Evolutionary conservation across 1,284 basidiomycete genomes (phyloP).

Genomic region (Puccinia brachypodii): DNA sequence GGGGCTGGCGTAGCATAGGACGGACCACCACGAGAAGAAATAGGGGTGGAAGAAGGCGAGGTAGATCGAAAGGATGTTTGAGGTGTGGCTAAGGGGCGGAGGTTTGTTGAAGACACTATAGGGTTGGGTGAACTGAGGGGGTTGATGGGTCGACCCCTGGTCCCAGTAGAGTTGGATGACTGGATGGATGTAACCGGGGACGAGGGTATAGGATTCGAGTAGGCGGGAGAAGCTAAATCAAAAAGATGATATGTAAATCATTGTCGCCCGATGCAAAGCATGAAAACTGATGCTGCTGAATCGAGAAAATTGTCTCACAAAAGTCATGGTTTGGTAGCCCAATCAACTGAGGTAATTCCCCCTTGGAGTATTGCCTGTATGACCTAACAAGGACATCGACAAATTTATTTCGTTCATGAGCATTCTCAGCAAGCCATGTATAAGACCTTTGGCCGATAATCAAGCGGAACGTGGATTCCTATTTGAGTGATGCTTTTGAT

Average conservation of each 20-base stretch:
- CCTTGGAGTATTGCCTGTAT: constrained; percentile 67
- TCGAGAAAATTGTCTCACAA: constrained; percentile 51
- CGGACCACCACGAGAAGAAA: constrained; percentile 10
- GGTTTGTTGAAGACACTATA: not conserved
- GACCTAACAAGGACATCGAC: constrained; percentile 68
- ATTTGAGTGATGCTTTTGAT: not conserved
- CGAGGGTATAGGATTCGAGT: constrained; percentile 3
- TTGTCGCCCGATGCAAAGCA: constrained; percentile 47
- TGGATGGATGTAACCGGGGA: constrained; percentile 13
- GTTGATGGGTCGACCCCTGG: not conserved
- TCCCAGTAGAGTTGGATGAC: not conserved
- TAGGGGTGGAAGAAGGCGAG: not conserved
- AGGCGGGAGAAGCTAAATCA: constrained; percentile 17
- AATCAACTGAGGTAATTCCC: constrained; percentile 60
- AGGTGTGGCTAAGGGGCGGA: not conserved
- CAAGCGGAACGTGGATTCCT: constrained; percentile 58
- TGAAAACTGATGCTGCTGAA: constrained; percentile 47
- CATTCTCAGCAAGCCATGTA: constrained; percentile 76
- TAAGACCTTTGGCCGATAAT: constrained; percentile 76
- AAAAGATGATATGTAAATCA: constrained; percentile 38
- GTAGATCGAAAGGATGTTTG: not conserved
- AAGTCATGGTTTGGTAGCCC: constrained; percentile 53
- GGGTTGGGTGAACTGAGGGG: constrained; percentile 24
- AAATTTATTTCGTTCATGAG: constrained; percentile 70
- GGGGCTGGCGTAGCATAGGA: constrained; percentile 12